Conservation (phyloP, 2,329 filamentous ascomycete genomes). For the Fusarium sp. region DNA sequence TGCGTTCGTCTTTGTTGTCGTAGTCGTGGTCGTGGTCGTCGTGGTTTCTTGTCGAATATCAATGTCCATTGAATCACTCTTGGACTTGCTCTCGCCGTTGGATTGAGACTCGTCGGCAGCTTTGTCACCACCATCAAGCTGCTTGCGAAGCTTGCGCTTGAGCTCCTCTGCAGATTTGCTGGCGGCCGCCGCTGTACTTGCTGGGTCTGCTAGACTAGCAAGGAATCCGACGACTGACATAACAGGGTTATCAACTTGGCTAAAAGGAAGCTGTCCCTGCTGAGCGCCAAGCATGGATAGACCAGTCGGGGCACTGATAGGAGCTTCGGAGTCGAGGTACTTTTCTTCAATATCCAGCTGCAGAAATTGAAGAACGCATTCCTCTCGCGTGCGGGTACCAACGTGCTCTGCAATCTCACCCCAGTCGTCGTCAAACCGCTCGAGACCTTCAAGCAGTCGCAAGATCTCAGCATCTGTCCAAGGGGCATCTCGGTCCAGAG, state of each 20-base stretch:
- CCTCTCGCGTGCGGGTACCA: constrained; percentile 88
- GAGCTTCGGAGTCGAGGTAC: constrained; percentile 80
- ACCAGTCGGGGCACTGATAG: constrained; percentile 62
- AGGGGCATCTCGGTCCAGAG: constrained; percentile 83
- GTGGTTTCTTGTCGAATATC: constrained; percentile 64
- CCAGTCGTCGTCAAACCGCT: constrained; percentile 97
- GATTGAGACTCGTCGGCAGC: constrained; percentile 55
- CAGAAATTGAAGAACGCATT: constrained; percentile 96
- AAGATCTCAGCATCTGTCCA: constrained; percentile 93
- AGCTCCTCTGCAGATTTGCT: constrained; percentile 88
- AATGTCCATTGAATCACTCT: constrained; percentile 71
- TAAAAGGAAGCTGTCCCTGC: constrained; percentile 86
- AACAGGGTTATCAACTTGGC: constrained; percentile 92
- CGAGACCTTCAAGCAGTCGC: constrained; percentile 88
- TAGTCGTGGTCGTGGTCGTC: constrained; percentile 60
- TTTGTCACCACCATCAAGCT: constrained; percentile 69
- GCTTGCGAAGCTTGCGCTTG: constrained; percentile 79
- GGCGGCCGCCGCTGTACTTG: constrained; percentile 88
- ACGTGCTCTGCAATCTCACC: constrained; percentile 91
- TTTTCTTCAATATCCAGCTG: constrained; percentile 98
- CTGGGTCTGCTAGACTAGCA: constrained; percentile 88
- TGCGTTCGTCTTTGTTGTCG: constrained; percentile 57
- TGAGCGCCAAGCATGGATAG: constrained; percentile 75
- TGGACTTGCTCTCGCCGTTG: constrained; percentile 68
- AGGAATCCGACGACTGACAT: constrained; percentile 96